Evolutionary conservation across 176 grass and related monocot genomes (phyloP).

Genomic region (Dactylis glomerata): DNA sequence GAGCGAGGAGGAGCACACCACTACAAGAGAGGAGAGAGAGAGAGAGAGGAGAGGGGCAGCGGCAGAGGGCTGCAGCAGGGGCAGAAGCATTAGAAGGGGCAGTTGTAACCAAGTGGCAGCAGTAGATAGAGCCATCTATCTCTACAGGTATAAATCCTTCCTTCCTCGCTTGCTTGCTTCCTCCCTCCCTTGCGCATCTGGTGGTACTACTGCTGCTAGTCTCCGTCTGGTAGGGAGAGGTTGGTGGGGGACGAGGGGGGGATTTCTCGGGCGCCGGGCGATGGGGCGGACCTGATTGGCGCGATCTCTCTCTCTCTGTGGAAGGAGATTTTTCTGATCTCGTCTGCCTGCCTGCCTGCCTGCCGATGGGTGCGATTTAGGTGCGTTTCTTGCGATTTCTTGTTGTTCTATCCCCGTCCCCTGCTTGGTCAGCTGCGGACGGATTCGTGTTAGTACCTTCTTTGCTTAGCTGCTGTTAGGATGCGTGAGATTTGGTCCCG

Average conservation of each 20-base stretch:
- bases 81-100: slow-evolving; percentile 52
- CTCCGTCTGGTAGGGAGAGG: slow-evolving; percentile 10
- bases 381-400: slow-evolving; percentile 3
- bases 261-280: slow-evolving; percentile 21
- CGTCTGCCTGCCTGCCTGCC: neutral
- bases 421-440: neutral
- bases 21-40: slow-evolving; percentile 24
- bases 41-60: neutral
- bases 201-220: neutral
- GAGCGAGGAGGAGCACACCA: neutral
- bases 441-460: neutral
- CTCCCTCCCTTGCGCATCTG: neutral
- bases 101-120: slow-evolving; percentile 54
- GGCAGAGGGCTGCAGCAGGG: slow-evolving; percentile 42
- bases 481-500: slow-evolving; percentile 17
- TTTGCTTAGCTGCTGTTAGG: neutral
- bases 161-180: neutral
- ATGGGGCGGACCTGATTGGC: slow-evolving; percentile 27
- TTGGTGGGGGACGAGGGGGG: slow-evolving; percentile 14
- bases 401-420: neutral
- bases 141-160: slow-evolving; percentile 52
- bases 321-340: slow-evolving; percentile 5
- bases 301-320: neutral
- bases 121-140: slow-evolving; percentile 55
- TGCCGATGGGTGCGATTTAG: slow-evolving; percentile 23